phyloP scores from a whole-genome alignment of 2,329 filamentous ascomycete genomes.

The Cryphonectria naterciae region DNA sequence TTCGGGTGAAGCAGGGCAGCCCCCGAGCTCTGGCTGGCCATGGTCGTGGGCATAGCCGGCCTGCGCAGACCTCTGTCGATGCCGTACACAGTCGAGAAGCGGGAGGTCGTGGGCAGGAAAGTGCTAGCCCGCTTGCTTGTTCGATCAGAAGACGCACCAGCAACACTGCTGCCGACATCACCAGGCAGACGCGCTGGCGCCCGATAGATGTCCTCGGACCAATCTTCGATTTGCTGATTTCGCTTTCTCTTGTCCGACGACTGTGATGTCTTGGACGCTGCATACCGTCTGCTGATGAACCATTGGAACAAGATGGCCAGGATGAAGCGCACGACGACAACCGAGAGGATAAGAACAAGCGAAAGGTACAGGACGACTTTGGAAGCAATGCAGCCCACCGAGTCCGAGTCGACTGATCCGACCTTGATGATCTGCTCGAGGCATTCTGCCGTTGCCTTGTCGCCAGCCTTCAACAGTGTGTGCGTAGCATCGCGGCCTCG shows the following conservation, averaged over 20 bases:
- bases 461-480: slow-evolving; percentile 75
- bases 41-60: slow-evolving; percentile 76
- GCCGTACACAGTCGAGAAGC: slow-evolving; percentile 90
- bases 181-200: slow-evolving; percentile 81
- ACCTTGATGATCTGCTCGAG: slow-evolving; percentile 95
- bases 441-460: slow-evolving; percentile 84
- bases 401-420: slow-evolving; percentile 92
- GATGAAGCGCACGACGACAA: slow-evolving; percentile 85
- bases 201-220: slow-evolving; percentile 96
- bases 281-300: slow-evolving; percentile 89
- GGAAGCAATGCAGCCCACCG: slow-evolving; percentile 95
- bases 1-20: slow-evolving; percentile 72
- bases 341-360: slow-evolving; percentile 85
- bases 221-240: slow-evolving; percentile 93
- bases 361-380: slow-evolving; percentile 96
- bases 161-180: slow-evolving; percentile 68
- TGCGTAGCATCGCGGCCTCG: slow-evolving; percentile 89
- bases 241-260: slow-evolving; percentile 80
- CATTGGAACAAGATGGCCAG: slow-evolving; percentile 92
- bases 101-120: slow-evolving; percentile 90
- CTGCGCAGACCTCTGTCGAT: slow-evolving; percentile 62
- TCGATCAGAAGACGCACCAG: slow-evolving; percentile 65
- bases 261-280: slow-evolving; percentile 82
- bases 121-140: slow-evolving; percentile 78
- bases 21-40: slow-evolving; percentile 85